A percentile compares a stretch with the other conserved stretches of the same genome.
These are phyloP conservation scores for Stemphylium lycopersici DNA, from an alignment of 2,329 filamentous ascomycete species.

Conservation along the genomic window DNA sequence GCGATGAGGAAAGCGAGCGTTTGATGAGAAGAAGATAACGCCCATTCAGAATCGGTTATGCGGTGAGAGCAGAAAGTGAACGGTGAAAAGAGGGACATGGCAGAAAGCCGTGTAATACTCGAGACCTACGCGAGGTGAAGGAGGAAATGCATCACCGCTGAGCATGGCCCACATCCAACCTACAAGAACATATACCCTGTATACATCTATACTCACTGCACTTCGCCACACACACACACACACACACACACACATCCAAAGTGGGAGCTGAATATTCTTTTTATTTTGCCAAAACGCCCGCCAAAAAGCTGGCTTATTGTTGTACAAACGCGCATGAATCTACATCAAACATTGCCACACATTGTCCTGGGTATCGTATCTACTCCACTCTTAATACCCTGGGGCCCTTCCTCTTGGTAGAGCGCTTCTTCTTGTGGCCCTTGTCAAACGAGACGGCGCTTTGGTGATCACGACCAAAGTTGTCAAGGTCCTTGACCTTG, in stretches of 20 bases:
- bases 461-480: slow-evolving; percentile 87
- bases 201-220: background rate
- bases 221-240: background rate
- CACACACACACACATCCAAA: background rate
- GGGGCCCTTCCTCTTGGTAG: slow-evolving; percentile 72
- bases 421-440: slow-evolving; percentile 84
- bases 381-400: slow-evolving; percentile 76
- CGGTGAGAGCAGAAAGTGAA: background rate
- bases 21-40: background rate
- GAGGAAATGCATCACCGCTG: background rate
- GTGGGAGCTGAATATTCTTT: slow-evolving; percentile 24
- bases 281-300: slow-evolving; percentile 40
- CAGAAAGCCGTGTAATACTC: background rate
- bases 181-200: background rate
- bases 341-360: slow-evolving; percentile 21
- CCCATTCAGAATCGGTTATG: background rate
- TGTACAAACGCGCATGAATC: slow-evolving; percentile 34
- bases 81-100: slow-evolving; percentile 17
- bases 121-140: background rate
- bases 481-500: slow-evolving; percentile 99
- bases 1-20: slow-evolving; percentile 4
- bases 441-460: slow-evolving; percentile 72
- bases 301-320: slow-evolving; percentile 26
- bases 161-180: background rate
- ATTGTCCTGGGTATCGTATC: slow-evolving; percentile 22